phyloP scores from a whole-genome alignment of 495 filamentous ascomycete genomes.

The Hypoxylon perforatum region DNA sequence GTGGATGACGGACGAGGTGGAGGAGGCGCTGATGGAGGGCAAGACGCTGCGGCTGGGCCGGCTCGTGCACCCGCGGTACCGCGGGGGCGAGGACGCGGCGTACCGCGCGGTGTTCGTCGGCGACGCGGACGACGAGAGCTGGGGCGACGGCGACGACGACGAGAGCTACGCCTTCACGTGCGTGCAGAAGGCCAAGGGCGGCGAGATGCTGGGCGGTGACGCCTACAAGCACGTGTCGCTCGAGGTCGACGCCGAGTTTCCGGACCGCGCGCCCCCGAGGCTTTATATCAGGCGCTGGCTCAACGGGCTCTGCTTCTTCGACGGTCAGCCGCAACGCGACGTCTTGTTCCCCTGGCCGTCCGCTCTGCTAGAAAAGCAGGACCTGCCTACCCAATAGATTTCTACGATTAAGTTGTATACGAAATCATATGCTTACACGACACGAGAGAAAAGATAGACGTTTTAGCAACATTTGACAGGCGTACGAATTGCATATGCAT shows the following conservation, averaged over 20 bases:
- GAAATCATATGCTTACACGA: neutral
- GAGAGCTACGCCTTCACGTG: constrained; percentile 42
- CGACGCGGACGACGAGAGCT: constrained; percentile 29
- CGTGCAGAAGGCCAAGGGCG: neutral
- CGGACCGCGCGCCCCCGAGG: constrained; percentile 21
- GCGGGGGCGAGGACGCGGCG: neutral
- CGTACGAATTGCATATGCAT: too few relatives aligned
- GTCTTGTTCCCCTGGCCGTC: constrained; percentile 48
- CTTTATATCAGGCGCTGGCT: constrained; percentile 46
- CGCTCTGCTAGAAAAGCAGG: constrained; percentile 29
- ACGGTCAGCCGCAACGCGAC: neutral
- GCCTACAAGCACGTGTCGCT: constrained; percentile 46
- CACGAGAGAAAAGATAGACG: neutral
- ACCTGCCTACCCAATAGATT: neutral
- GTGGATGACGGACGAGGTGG: constrained; percentile 40
- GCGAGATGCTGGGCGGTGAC: constrained; percentile 15
- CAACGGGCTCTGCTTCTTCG: constrained; percentile 46
- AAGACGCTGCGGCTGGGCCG: constrained; percentile 41
- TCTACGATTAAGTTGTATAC: neutral
- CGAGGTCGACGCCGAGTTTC: constrained; percentile 42
- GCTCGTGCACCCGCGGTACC: constrained; percentile 31
- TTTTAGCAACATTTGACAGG: neutral
- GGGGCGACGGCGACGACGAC: constrained; percentile 30
- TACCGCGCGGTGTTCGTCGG: constrained; percentile 45
- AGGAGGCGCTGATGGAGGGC: constrained; percentile 40